A percentile compares a stretch with the other conserved stretches of the same genome.
Evolutionary conservation across 495 filamentous ascomycete genomes (phyloP).

Genomic region (Echria macrotheca): DNA sequence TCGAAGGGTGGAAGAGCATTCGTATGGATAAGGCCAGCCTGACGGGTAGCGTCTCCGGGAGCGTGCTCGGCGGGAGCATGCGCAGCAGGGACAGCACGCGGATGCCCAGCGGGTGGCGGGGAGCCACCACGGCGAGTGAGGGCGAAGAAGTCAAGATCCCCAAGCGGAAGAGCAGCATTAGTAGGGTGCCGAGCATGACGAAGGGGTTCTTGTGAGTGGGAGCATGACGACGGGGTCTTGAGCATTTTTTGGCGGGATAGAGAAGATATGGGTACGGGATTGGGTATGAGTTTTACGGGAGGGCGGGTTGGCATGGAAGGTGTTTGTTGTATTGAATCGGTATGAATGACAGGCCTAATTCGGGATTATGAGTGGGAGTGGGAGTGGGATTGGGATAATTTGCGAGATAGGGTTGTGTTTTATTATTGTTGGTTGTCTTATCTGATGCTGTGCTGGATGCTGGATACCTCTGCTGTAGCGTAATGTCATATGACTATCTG

Average conservation of each 20-base stretch:
- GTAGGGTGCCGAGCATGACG: constrained; percentile 45
- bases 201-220: constrained; percentile 55
- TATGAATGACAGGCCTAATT: too few relatives aligned
- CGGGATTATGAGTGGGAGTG: too few relatives aligned
- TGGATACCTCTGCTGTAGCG: too few relatives aligned
- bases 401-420: too few relatives aligned
- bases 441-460: too few relatives aligned
- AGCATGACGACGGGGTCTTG: too few relatives aligned
- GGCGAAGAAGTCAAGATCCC: constrained; percentile 46
- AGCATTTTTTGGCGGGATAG: too few relatives aligned
- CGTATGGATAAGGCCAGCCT: constrained; percentile 54
- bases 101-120: constrained; percentile 29
- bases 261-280: neutral
- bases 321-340: too few relatives aligned
- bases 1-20: constrained; percentile 78
- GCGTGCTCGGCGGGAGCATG: constrained; percentile 28
- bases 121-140: constrained; percentile 7
- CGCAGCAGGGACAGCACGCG: constrained; percentile 32
- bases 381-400: too few relatives aligned
- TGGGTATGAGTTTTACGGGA: neutral
- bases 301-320: too few relatives aligned
- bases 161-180: constrained; percentile 51
- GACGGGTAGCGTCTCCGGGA: constrained; percentile 18
- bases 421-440: too few relatives aligned
- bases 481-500: too few relatives aligned